Evolutionary conservation across 2,329 filamentous ascomycete species (phyloP).

Genomic region (Plenodomus biglobosus): DNA sequence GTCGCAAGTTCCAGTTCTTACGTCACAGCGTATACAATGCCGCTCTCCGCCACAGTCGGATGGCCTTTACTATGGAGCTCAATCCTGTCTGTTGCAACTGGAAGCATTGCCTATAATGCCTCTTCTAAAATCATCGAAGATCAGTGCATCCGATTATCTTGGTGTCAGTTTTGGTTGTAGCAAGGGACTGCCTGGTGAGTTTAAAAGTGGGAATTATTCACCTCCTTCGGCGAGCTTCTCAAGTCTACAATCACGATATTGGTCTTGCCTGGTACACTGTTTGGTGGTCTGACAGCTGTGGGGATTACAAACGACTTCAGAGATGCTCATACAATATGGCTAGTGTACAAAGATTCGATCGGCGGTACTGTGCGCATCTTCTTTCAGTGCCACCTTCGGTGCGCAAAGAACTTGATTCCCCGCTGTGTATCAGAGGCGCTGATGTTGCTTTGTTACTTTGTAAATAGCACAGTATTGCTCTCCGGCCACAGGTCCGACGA

Average conservation of each 20-base stretch:
- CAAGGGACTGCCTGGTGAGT: conserved; percentile 1
- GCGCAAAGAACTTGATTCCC: background rate
- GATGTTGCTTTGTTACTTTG: background rate
- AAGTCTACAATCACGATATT: too few species aligned
- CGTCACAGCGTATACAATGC: background rate
- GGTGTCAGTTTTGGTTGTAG: conserved; percentile 9
- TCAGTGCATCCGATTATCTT: conserved; percentile 3
- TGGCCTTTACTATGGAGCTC: too few species aligned
- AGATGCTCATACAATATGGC: too few species aligned
- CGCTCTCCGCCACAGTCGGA: background rate
- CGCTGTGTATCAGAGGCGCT: background rate
- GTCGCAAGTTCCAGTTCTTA: too few species aligned
- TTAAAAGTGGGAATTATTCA: background rate
- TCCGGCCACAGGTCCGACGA: background rate
- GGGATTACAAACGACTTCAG: background rate
- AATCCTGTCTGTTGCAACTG: too few species aligned
- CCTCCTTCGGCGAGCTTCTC: background rate
- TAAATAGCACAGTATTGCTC: background rate
- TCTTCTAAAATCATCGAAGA: conserved; percentile 8
- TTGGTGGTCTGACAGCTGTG: background rate
- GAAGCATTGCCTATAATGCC: background rate
- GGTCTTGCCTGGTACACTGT: background rate
- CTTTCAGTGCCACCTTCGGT: background rate
- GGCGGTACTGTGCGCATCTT: background rate
- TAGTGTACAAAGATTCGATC: too few species aligned